Evolutionary conservation across 2,329 filamentous ascomycete genomes (phyloP), one percentile per base, ranked within the genome.

Genomic region (Colletotrichum tropicale): DNA sequence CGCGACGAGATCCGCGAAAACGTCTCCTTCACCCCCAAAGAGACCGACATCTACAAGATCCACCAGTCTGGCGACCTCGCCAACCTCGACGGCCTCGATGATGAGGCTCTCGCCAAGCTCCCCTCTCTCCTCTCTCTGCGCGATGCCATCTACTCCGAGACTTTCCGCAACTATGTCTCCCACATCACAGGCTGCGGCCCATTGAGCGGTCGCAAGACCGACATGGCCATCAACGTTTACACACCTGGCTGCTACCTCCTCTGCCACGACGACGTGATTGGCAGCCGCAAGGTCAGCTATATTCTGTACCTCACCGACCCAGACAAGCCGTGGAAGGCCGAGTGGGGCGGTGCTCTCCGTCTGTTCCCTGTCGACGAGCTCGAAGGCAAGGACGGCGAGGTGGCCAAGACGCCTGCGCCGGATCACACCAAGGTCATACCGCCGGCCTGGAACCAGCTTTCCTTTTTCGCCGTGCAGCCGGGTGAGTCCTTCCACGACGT

Each of bases 401-500:
- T 94, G 28, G 95, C 96, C 78, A 94, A 94, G 84, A 93, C 96
- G 1, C 96, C 96, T 6, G 89, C 91, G 74, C 93, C 96, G 0
- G 94, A 98, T 80, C 93, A 92, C 81, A 92, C 90, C 79, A 94
- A 98, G 80, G 91, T 93, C 56, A 98, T 99, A 75, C 96, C 97
- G 1, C 97, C 97, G 0, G 95, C 96, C 0, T 99, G 96, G 92
- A 98, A 98, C 85, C 97, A 99, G 87, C 90, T 99, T 76, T 97
- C 95, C 80, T 99, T 99, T 90, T 99, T 99, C 84, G 96, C 96
- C 21, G 98, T 99, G 8, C 96, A 98, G 86, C 97, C 97, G 1
- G 97, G 97, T n/a, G 93, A 98, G 89, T 98, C 96, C 84, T 99
- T 98, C 85, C 97, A 99, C 85, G 97, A 99, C 83, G 97, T 99